These are phyloP conservation scores for Backusella circina DNA, from an alignment of 192 early-diverging fungal species.

Conservation along the genomic window DNA sequence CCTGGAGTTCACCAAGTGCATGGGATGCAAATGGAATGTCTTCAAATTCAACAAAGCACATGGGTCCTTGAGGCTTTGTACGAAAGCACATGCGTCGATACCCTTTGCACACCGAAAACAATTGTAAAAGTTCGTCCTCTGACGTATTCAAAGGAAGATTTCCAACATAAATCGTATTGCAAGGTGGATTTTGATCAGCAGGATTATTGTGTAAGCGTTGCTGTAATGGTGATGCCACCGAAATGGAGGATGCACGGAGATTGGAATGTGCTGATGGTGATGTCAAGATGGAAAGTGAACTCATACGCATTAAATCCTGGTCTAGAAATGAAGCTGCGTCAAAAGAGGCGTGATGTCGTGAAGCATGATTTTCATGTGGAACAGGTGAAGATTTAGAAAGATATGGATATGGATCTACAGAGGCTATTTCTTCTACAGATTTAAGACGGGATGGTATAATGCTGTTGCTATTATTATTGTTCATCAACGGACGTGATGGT, in stretches of 20 bases:
- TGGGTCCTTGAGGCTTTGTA: conserved; percentile 88
- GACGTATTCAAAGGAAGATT: conserved; percentile 86
- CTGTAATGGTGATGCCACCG: background rate
- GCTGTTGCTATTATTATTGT: background rate
- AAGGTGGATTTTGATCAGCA: conserved; percentile 95
- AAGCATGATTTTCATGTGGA: background rate
- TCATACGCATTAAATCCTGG: conserved; percentile 9
- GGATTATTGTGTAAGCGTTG: conserved; percentile 56
- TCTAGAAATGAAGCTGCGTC: background rate
- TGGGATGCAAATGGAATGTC: conserved; percentile 88
- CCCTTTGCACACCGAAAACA: conserved; percentile 78
- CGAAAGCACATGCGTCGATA: conserved; percentile 90
- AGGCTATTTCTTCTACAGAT: background rate
- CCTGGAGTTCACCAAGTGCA: conserved; percentile 85
- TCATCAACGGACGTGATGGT: background rate
- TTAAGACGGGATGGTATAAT: background rate
- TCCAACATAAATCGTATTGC: conserved; percentile 97
- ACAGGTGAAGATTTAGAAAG: conserved; percentile 4
- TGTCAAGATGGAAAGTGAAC: background rate
- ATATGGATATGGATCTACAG: background rate
- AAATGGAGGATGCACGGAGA: background rate
- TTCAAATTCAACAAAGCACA: conserved; percentile 99
- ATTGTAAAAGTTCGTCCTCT: conserved; percentile 81
- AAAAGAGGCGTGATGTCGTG: background rate
- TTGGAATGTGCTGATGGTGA: background rate